A percentile compares a stretch with the other conserved stretches of the same genome.
Evolutionary conservation across 1,139 yeast genomes (phyloP).

Genomic region (Sugiyamaella sp.): DNA sequence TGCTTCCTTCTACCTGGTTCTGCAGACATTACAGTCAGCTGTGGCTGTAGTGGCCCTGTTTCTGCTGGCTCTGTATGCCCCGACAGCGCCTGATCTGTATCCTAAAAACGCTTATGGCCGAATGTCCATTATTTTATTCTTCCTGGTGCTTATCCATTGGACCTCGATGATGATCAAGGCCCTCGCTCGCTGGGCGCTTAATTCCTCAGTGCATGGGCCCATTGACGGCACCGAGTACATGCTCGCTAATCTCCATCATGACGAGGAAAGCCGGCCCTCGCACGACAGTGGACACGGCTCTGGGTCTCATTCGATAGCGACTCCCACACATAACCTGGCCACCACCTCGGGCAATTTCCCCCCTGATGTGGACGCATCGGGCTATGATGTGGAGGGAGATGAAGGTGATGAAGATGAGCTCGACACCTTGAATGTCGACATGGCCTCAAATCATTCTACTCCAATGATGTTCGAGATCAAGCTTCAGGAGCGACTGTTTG

Average conservation of each 20-base stretch:
- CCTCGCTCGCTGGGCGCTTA: conserved; percentile 48
- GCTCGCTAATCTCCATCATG: conserved; percentile 31
- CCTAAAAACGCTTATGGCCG: conserved; percentile 74
- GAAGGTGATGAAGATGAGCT: conserved; percentile 27
- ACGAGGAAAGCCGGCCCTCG: conserved; percentile 28
- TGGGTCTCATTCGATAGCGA: conserved; percentile 20
- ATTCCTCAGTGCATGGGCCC: conserved; percentile 35
- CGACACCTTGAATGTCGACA: conserved; percentile 1
- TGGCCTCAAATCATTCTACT: not conserved
- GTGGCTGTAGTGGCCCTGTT: conserved; percentile 55
- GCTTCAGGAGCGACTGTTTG: conserved; percentile 26
- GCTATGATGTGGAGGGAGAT: conserved; percentile 17
- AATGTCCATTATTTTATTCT: conserved; percentile 62
- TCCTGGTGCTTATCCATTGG: conserved; percentile 58
- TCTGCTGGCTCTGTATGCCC: conserved; percentile 61
- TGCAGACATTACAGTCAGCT: conserved; percentile 55
- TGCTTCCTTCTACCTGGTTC: conserved; percentile 54
- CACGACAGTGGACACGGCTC: conserved; percentile 37
- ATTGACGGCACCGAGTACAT: conserved; percentile 44
- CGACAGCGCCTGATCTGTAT: conserved; percentile 66
- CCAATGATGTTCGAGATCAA: conserved; percentile 19
- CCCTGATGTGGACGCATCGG: conserved; percentile 19
- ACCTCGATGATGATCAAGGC: conserved; percentile 52
- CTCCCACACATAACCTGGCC: conserved; percentile 3
- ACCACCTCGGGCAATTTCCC: conserved; percentile 10